Base-by-base conservation (phyloP, 805 yeast species). In the Brettanomyces nanus region DNA sequence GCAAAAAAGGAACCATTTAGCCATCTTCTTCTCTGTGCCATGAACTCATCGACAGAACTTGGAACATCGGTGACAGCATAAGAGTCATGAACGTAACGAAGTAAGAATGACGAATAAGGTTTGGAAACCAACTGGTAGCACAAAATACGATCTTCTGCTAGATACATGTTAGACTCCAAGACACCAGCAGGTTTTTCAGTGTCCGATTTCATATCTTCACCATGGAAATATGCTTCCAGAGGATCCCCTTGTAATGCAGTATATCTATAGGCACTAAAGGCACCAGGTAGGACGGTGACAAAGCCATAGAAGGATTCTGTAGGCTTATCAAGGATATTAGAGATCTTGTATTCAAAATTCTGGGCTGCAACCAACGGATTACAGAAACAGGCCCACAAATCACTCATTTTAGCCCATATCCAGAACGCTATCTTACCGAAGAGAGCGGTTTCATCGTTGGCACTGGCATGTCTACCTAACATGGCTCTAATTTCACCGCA, bases 31-130 rank as follows among this genome's bases (percentile, higher is more conserved):
- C 97, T 75, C 61, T 90, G 97, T 43, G 87, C 71, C 31, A 90
- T 77, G 46, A 89, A 80, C 58, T 89, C 96, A n/a, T 87, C 76
- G 28, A 90, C 74, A 25, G 73, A 66, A 41, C 85, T 90, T 4
- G 97, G 97, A 31, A 89, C 97, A 71, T 90, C 97, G 5, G 97
- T 90, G 47, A 85, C 89, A 1, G 95, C 97, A 50, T 73, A 77
- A 4, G 96, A 90, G 47, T 80, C 75, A 57, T 85, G 81, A 49
- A 89, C 95, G 51, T 87, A 89, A 48, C 79, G 73, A 49, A 90
- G 71, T 19, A 84, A 64, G 77, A 95, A 89, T 41, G 77, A 70
- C 42, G 75, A 68, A 36, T 71, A 62, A 37, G 66, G 69, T 53
- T 90, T 90, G 2, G 95, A 87, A 11, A 90, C 95, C 37, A 90